These are phyloP conservation scores for Trichoderma lentiforme DNA, from an alignment of 2,329 filamentous ascomycete species.

Conservation along the genomic window DNA sequence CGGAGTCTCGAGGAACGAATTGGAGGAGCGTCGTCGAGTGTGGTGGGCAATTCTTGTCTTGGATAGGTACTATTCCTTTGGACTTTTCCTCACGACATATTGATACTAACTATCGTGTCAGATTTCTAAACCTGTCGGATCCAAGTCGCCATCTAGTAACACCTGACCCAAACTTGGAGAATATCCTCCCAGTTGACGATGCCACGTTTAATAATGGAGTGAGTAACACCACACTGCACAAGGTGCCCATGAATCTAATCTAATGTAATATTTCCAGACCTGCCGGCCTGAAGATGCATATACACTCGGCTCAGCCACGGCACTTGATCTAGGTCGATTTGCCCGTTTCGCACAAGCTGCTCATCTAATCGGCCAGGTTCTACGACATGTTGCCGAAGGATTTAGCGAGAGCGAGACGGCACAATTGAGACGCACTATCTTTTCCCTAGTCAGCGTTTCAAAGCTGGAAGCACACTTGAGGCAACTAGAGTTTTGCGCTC, in stretches of 20 bases:
- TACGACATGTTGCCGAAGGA: not conserved
- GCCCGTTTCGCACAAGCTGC: constrained; percentile 19
- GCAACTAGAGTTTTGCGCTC: constrained; percentile 14
- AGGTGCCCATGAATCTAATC: too few relatives aligned
- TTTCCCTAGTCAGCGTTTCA: constrained; percentile 14
- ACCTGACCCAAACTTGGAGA: constrained; percentile 10
- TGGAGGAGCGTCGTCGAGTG: constrained; percentile 9
- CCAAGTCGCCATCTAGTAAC: constrained; percentile 17
- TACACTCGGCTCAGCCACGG: constrained; percentile 4
- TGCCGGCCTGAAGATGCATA: constrained; percentile 5
- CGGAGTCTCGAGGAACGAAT: constrained; percentile 4
- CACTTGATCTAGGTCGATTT: constrained; percentile 14
- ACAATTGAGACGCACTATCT: constrained; percentile 19
- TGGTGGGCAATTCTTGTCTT: constrained; percentile 17
- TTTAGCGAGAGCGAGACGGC: constrained; percentile 9
- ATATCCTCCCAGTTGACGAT: constrained; percentile 17
- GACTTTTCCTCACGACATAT: not conserved
- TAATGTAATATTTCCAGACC: not conserved
- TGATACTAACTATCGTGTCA: not conserved
- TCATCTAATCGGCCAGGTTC: constrained; percentile 17
- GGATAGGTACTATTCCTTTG: not conserved
- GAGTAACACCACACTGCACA: not conserved
- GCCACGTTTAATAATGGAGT: constrained; percentile 11
- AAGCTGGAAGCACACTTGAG: constrained; percentile 4
- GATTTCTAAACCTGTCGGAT: constrained; percentile 16